phyloP scores from a whole-genome alignment of 2,329 filamentous ascomycete genomes.

The Aureobasidium sp. region DNA sequence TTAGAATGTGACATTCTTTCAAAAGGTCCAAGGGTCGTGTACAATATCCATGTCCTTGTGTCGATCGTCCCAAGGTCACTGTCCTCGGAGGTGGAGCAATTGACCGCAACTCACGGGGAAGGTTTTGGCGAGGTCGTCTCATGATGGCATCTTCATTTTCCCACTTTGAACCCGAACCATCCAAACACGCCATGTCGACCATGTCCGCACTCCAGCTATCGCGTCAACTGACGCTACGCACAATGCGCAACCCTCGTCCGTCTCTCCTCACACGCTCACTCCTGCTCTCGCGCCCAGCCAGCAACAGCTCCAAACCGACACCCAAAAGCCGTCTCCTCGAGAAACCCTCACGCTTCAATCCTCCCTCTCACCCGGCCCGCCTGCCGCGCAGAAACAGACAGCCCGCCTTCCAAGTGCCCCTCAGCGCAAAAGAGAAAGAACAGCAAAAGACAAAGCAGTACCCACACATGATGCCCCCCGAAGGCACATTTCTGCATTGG shows the following conservation, averaged over 20 bases:
- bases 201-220: constrained; percentile 10
- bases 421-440: constrained; percentile 60
- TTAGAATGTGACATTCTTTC: no score
- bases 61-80: no score
- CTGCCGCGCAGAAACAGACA: constrained; percentile 47
- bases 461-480: constrained; percentile 80
- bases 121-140: constrained; percentile 3
- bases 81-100: constrained; percentile 6
- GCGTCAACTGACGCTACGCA: not conserved
- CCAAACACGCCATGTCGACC: not conserved
- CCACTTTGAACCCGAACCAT: not conserved
- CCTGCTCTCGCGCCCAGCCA: not conserved
- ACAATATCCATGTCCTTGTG: no score
- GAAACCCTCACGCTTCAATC: constrained; percentile 83
- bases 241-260: not conserved
- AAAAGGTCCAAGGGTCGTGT: not conserved
- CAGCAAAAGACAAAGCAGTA: constrained; percentile 67
- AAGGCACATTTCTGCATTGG: constrained; percentile 75
- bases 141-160: constrained; percentile 5
- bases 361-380: constrained; percentile 77
- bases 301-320: constrained; percentile 21
- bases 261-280: not conserved
- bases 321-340: constrained; percentile 65
- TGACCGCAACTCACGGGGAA: constrained; percentile 3
- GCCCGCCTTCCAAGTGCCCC: constrained; percentile 51